Evolutionary conservation across 495 filamentous ascomycete species (phyloP).

Genomic region (Endocarpon pusillum): DNA sequence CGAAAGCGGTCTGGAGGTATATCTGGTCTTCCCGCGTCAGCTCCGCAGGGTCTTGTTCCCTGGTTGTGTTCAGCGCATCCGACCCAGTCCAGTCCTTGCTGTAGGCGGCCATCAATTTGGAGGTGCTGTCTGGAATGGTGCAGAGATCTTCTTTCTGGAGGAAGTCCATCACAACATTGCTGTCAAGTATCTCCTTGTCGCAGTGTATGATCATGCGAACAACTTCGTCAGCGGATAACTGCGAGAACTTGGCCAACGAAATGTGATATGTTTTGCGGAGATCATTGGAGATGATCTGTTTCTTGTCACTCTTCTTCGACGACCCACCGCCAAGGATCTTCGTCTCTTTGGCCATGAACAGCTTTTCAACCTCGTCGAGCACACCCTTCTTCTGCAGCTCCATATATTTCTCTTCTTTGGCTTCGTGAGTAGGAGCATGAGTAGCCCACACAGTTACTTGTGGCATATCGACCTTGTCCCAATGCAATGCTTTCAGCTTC

Average conservation of each 20-base stretch:
- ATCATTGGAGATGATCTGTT: slow-evolving; percentile 87
- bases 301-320: slow-evolving; percentile 78
- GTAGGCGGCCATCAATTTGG: slow-evolving; percentile 86
- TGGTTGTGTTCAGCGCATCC: slow-evolving; percentile 56
- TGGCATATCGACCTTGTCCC: slow-evolving; percentile 93
- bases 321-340: slow-evolving; percentile 55
- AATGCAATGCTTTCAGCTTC: slow-evolving; percentile 97
- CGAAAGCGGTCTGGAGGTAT: slow-evolving; percentile 81
- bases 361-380: slow-evolving; percentile 87
- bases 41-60: slow-evolving; percentile 77
- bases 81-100: slow-evolving; percentile 92
- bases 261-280: slow-evolving; percentile 88
- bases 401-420: slow-evolving; percentile 84
- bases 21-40: slow-evolving; percentile 91
- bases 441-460: slow-evolving; percentile 91
- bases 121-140: slow-evolving; percentile 73
- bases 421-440: slow-evolving; percentile 63
- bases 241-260: slow-evolving; percentile 75
- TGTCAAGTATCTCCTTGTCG: slow-evolving; percentile 80
- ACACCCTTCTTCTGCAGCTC: slow-evolving; percentile 88
- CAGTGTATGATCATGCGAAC: slow-evolving; percentile 91
- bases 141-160: slow-evolving; percentile 82
- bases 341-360: slow-evolving; percentile 95
- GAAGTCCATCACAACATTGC: slow-evolving; percentile 94
- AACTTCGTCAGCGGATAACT: slow-evolving; percentile 61